Evolutionary conservation across 306 rosid species (phyloP).

Genomic region (Corylus americana): DNA sequence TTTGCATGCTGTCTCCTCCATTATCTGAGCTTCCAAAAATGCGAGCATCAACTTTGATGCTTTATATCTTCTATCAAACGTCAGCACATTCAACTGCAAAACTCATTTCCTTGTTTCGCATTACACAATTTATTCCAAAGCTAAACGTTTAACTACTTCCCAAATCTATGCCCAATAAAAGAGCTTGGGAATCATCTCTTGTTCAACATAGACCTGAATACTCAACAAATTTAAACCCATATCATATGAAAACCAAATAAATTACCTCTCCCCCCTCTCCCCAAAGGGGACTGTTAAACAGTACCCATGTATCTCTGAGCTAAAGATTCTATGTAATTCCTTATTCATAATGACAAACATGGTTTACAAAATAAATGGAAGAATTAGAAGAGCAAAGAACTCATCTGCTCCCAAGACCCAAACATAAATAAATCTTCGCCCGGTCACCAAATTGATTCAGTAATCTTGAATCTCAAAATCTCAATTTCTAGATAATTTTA

Average conservation of each 20-base stretch:
- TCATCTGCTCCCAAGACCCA: slow-evolving; percentile 1
- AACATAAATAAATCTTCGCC: not conserved
- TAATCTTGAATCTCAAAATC: not conserved
- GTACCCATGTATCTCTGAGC: not conserved
- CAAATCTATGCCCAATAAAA: not conserved
- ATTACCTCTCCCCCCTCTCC: not conserved
- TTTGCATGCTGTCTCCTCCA: not conserved
- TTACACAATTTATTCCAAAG: not conserved
- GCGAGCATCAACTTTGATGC: slow-evolving; percentile 4
- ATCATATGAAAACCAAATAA: not conserved
- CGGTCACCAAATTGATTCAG: not conserved
- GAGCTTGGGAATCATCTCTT: not conserved
- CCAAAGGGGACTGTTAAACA: not conserved
- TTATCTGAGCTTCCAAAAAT: not conserved
- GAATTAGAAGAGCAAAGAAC: not conserved
- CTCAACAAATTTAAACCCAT: not conserved
- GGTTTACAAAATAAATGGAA: not conserved
- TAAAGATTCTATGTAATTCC: not conserved
- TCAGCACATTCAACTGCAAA: not conserved
- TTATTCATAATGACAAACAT: not conserved
- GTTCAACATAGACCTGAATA: not conserved
- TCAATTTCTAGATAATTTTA: not conserved
- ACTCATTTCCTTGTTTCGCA: not conserved
- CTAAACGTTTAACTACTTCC: not conserved
- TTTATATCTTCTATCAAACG: not conserved